Evolutionary conservation across 2,329 filamentous ascomycete species (phyloP).

Genomic region (Canariomyces notabilis): DNA sequence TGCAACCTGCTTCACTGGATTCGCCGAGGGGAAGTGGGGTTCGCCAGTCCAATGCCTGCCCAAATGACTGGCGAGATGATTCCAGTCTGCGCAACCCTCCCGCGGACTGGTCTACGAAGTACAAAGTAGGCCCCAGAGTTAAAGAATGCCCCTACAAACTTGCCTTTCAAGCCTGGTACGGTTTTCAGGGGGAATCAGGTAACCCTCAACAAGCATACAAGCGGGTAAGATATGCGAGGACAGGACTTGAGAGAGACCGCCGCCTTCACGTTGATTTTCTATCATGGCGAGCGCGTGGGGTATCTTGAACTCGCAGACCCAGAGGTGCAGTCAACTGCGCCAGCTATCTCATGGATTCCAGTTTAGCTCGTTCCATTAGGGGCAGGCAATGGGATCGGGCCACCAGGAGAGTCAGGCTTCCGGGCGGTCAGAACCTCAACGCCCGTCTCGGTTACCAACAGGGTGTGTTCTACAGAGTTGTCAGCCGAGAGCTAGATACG

Average conservation of each 20-base stretch:
- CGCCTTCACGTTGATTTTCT: background rate
- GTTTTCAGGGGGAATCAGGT: too few relatives aligned
- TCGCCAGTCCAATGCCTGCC: too few relatives aligned
- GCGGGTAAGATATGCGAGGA: background rate
- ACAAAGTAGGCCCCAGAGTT: too few relatives aligned
- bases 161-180: too few relatives aligned
- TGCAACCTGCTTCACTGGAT: background rate
- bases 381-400: slow-evolving; percentile 56
- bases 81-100: background rate
- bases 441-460: slow-evolving; percentile 78
- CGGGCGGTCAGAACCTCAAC: slow-evolving; percentile 79
- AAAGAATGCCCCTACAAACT: too few relatives aligned
- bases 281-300: background rate
- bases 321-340: background rate
- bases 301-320: slow-evolving; percentile 1
- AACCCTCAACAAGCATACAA: background rate
- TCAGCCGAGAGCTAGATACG: slow-evolving; percentile 1
- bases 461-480: slow-evolving; percentile 61
- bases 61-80: background rate
- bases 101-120: too few relatives aligned
- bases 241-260: background rate
- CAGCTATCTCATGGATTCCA: slow-evolving; percentile 32
- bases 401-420: slow-evolving; percentile 68
- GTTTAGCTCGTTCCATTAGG: slow-evolving; percentile 6
- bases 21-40: background rate